Evolutionary conservation across 2,329 filamentous ascomycete species (phyloP).

Genomic region (Aurifilum marmelostoma): DNA sequence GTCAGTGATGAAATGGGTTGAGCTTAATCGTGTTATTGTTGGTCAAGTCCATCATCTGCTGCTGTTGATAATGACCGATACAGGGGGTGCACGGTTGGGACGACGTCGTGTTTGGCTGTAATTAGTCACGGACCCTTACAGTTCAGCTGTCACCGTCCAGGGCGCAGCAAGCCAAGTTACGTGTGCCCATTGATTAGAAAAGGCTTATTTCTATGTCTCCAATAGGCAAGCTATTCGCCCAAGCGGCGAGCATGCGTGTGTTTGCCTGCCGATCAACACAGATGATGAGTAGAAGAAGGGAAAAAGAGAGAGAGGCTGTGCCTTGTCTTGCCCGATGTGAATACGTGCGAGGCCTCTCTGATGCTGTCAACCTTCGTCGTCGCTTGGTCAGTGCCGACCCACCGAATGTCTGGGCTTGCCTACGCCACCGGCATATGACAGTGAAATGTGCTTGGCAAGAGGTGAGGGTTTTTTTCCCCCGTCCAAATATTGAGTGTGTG

Average conservation of each 20-base stretch:
- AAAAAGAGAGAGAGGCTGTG: background rate
- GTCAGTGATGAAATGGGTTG: background rate
- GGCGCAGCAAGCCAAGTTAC: background rate
- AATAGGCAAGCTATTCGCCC: no score
- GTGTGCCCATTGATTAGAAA: background rate
- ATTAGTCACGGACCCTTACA: background rate
- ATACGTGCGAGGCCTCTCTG: background rate
- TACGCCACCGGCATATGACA: background rate
- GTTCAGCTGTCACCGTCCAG: background rate
- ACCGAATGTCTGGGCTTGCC: background rate
- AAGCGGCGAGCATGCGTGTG: no score
- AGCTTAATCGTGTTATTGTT: background rate
- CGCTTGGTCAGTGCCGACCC: background rate
- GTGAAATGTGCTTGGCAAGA: background rate
- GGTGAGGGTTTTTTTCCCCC: background rate
- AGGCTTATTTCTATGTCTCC: background rate
- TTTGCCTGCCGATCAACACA: no score
- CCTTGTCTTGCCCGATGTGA: background rate
- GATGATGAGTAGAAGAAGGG: no score
- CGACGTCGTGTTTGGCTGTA: background rate
- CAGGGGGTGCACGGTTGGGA: no score
- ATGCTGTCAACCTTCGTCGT: background rate
- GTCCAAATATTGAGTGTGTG: background rate
- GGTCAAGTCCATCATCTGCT: background rate
- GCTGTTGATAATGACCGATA: background rate